phyloP scores from a whole-genome alignment of 352 stramenopile species.

The Pythium rishiriense region DNA sequence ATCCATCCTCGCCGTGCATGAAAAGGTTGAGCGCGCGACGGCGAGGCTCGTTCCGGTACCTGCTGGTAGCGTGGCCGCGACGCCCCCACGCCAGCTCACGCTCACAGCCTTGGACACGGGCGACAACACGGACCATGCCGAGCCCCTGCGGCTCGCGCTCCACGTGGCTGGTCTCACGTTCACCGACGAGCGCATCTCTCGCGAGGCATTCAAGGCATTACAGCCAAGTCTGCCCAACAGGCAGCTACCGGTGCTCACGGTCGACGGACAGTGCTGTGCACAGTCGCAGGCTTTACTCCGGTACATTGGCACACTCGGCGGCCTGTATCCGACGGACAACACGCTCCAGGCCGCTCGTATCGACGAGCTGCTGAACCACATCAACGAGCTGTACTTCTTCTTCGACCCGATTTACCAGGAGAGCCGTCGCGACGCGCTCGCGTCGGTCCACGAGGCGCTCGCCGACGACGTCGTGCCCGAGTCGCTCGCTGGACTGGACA shows the following conservation, averaged over 20 bases:
- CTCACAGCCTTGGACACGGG: slow-evolving; percentile 29
- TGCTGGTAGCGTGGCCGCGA: background rate
- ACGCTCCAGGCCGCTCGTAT: background rate
- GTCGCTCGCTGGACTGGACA: slow-evolving; percentile 40
- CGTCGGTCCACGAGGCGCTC: slow-evolving; percentile 34
- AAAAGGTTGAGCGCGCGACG: slow-evolving; percentile 5
- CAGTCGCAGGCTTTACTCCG: slow-evolving; percentile 61
- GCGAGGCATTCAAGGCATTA: slow-evolving; percentile 15
- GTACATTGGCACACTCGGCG: slow-evolving; percentile 53
- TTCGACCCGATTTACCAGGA: slow-evolving; percentile 31
- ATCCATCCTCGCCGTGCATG: background rate
- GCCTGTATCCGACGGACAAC: slow-evolving; percentile 24
- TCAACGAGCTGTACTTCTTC: slow-evolving; percentile 30
- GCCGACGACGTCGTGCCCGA: slow-evolving; percentile 36
- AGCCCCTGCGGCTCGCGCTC: slow-evolving; percentile 33
- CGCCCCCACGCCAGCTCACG: slow-evolving; percentile 7
- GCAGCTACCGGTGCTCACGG: slow-evolving; percentile 32
- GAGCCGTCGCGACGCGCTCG: slow-evolving; percentile 22
- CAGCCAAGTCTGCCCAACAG: slow-evolving; percentile 29
- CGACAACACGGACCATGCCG: slow-evolving; percentile 26
- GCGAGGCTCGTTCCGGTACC: background rate
- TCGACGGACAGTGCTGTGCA: slow-evolving; percentile 21
- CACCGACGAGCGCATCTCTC: slow-evolving; percentile 33
- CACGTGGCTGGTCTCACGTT: slow-evolving; percentile 32
- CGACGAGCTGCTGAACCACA: slow-evolving; percentile 48